Evolutionary conservation across 1,284 basidiomycete species (phyloP), one percentile per base, ranked within the genome.

Genomic region (Coriolopsis trogii): DNA sequence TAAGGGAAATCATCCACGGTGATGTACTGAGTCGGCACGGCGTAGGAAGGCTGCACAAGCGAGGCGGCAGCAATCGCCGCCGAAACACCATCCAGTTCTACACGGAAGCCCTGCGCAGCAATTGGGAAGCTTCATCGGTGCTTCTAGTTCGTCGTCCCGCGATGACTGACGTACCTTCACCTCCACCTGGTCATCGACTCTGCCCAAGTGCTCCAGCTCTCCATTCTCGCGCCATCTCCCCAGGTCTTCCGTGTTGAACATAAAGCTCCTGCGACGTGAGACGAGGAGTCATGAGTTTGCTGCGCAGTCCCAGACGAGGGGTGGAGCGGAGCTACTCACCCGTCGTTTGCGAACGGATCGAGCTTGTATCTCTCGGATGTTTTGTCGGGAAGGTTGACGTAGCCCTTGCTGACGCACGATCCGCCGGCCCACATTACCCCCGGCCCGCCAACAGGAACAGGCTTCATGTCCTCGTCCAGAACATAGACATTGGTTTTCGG

Each of bases 391-490:
- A 81, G 69, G 53, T 80, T 80, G 46, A 82, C 60, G 55, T 83
- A 84, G 4, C 81, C 81, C 49, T 73, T 71, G 9, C 76, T 74
- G 40, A 82, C 75, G 26, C 81, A 78, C 18, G 69, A 73, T 38
- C 81, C 82, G 39, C 81, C 81, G 29, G 77, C 81, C 81, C 81
- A 84, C 79, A 83, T 82, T 28, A 81, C 62, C 26, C 81, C 82
- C 21, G 71, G 61, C 41, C 77, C 68, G 28, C 81, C 81, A 41
- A 83, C 79, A 6, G 79, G 76, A 1, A 79, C 61, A 4, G 81
- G 78, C 41, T 71, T 59, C 67, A 78, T 71, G 47, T 76, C 66
- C 39, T 82, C 78, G 59, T 81, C 78, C 23, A 84, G 67, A 29
- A 84, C 67, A 61, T 83, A 84, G 9, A 82, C 78, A 24, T 71